phyloP scores from a whole-genome alignment of 2,329 filamentous ascomycete genomes.

The Beauveria medogensis region DNA sequence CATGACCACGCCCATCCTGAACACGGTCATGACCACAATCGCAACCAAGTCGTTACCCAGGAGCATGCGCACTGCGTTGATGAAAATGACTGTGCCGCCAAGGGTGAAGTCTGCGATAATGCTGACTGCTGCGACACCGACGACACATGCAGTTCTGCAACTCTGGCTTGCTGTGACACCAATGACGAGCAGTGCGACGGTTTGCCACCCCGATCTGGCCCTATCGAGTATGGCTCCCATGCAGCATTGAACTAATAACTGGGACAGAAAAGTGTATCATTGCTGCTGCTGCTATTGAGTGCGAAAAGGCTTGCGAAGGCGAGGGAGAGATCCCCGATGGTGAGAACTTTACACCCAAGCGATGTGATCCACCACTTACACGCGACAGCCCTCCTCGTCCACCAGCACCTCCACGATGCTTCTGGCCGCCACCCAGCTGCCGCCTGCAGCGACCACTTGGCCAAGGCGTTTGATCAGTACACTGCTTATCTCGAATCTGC shows the following conservation, averaged over 20 bases:
- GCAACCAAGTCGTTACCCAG: conserved; percentile 2
- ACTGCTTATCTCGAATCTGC: conserved; percentile 27
- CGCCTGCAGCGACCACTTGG: conserved; percentile 25
- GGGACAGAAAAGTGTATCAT: conserved; percentile 24
- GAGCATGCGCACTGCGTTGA: conserved; percentile 7
- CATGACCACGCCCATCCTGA: neutral
- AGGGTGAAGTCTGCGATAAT: conserved; percentile 12
- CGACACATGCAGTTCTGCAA: conserved; percentile 13
- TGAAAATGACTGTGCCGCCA: conserved; percentile 6
- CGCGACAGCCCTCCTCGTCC: conserved; percentile 6
- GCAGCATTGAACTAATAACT: neutral
- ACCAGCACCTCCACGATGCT: conserved; percentile 20
- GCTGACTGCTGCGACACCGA: conserved; percentile 16
- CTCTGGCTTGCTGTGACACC: conserved; percentile 19
- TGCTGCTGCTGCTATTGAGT: conserved; percentile 23
- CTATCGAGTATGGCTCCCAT: neutral
- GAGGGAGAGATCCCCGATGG: conserved; percentile 12
- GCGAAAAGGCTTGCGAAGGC: conserved; percentile 22
- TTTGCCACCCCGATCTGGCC: conserved; percentile 3
- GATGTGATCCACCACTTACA: conserved; percentile 10
- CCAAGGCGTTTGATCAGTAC: conserved; percentile 26
- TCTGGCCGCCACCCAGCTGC: conserved; percentile 18
- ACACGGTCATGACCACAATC: neutral
- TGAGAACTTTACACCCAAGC: neutral
- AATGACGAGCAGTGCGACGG: conserved; percentile 21